Evolutionary conservation across 176 grass and related monocot genomes (phyloP).

Genomic region (Aegilops tauschii): DNA sequence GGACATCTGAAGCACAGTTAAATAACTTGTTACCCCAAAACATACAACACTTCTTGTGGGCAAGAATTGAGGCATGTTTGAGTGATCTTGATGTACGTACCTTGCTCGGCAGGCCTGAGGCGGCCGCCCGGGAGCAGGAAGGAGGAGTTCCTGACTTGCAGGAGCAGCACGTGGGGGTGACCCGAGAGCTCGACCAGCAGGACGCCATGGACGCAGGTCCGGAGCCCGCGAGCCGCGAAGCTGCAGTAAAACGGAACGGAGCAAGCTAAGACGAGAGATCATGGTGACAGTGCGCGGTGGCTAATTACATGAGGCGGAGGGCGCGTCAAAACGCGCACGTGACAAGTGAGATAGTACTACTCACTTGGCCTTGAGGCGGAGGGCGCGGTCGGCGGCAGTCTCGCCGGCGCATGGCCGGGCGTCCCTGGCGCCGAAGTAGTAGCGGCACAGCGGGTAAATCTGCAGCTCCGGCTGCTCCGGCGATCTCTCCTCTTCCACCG

Average conservation of each 20-base stretch:
- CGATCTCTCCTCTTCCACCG: neutral
- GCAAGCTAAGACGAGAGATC: neutral
- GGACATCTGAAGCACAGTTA: slow-evolving; percentile 33
- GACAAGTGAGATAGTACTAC: too few relatives aligned
- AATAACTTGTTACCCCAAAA: neutral
- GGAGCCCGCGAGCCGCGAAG: slow-evolving; percentile 48
- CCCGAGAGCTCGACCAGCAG: slow-evolving; percentile 59
- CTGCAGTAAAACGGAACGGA: slow-evolving; percentile 13
- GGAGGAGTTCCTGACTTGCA: slow-evolving; percentile 67
- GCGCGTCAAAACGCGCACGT: neutral
- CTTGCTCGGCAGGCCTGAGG: slow-evolving; percentile 51
- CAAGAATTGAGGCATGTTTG: neutral
- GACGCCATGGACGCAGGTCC: slow-evolving; percentile 60
- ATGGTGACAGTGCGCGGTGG: neutral
- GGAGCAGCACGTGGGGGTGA: slow-evolving; percentile 58
- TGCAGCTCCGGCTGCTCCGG: slow-evolving; percentile 1
- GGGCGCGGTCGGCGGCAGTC: slow-evolving; percentile 30
- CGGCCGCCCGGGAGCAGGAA: slow-evolving; percentile 60
- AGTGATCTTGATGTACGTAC: neutral
- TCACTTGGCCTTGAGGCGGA: too few relatives aligned
- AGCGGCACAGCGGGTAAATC: slow-evolving; percentile 50
- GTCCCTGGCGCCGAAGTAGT: slow-evolving; percentile 63
- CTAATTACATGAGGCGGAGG: slow-evolving; percentile 25
- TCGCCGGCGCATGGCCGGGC: slow-evolving; percentile 3
- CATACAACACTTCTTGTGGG: too few relatives aligned